Evolutionary conservation across 2,329 filamentous ascomycete species (phyloP).

Genomic region (Cordyceps fumosorosea): DNA sequence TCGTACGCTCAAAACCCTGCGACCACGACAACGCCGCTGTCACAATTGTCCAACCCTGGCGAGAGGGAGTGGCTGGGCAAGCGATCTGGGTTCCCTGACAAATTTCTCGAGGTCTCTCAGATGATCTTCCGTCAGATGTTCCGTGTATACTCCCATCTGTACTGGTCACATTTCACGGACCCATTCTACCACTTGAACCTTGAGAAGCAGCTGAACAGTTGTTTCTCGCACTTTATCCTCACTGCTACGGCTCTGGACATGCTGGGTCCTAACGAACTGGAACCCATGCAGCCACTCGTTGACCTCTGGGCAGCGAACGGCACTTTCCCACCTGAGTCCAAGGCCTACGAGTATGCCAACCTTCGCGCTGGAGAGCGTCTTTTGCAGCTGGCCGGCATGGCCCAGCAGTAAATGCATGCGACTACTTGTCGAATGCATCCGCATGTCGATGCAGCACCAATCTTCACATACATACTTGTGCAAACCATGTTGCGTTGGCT

Average conservation of each 20-base stretch:
- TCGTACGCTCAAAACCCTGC: constrained; percentile 59
- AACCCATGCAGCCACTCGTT: constrained; percentile 92
- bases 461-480: constrained; percentile 9
- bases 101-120: constrained; percentile 86
- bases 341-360: constrained; percentile 60
- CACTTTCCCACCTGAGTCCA: constrained; percentile 71
- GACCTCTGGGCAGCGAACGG: constrained; percentile 88
- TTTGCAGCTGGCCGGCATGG: constrained; percentile 39
- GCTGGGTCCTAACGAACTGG: constrained; percentile 80
- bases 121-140: constrained; percentile 98
- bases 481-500: not conserved
- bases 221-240: constrained; percentile 78
- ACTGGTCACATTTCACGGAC: constrained; percentile 89
- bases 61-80: constrained; percentile 80
- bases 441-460: not conserved
- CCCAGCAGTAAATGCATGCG: constrained; percentile 17
- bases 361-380: constrained; percentile 53
- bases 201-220: constrained; percentile 77
- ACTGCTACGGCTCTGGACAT: constrained; percentile 77
- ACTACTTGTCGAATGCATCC: not conserved
- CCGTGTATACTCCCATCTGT: constrained; percentile 94
- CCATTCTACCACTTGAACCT: constrained; percentile 78
- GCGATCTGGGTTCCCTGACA: constrained; percentile 83
- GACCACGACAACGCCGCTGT: constrained; percentile 52
- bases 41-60: constrained; percentile 53